Base-by-base conservation (phyloP, 306 rosid genomes). In the Luffa acutangula region DNA sequence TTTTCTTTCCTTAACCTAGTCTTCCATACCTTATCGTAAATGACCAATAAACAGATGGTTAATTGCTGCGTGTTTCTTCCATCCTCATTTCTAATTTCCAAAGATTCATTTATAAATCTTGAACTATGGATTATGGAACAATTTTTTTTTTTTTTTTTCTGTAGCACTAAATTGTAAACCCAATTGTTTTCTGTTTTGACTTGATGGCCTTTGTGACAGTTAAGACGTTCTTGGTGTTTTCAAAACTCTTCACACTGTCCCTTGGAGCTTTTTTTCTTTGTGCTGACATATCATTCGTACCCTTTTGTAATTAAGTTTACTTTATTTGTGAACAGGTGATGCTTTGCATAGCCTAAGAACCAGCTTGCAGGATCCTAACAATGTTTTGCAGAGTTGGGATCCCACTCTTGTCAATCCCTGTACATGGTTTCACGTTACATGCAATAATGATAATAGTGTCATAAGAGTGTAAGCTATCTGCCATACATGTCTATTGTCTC, bases 301-400 rank as follows among this genome's bases (percentile, higher is more conserved):
- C 14, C 81, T 79, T 88, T 69, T 82, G 80, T 46, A 5, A 53
- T 20, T 80, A 67, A 77, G 17, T 66, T 69, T 36, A 8, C 75
- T 57, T 83, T 67, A 69, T 48, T 51, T 82, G 76, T 56, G 14
- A 83, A 84, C 90, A 95, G 99, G 99, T 33, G 99, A 95, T 85
- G 99, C 99, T 77, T 85, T 95, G 81, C 99, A 95, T 81, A 93
- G 91, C 84, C 88, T 95, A 67, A 84, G 99, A 89, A 84, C 91
- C 83, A 95, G 90, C 83, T 91, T 95, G 80, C 87, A 77, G 76
- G 99, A 95, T 82, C 99, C 99, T 60, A 91, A 93, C 87, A 95
- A 91, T 87, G 99, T 95, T 76, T 82, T 95, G 85, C 97, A 93
- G 80, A 95, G 99, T 88, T 95, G 99, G 99, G 99, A 95, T 88